These are phyloP conservation scores for Benincasa hispida DNA, from an alignment of 306 rosid species.

Conservation along the genomic window DNA sequence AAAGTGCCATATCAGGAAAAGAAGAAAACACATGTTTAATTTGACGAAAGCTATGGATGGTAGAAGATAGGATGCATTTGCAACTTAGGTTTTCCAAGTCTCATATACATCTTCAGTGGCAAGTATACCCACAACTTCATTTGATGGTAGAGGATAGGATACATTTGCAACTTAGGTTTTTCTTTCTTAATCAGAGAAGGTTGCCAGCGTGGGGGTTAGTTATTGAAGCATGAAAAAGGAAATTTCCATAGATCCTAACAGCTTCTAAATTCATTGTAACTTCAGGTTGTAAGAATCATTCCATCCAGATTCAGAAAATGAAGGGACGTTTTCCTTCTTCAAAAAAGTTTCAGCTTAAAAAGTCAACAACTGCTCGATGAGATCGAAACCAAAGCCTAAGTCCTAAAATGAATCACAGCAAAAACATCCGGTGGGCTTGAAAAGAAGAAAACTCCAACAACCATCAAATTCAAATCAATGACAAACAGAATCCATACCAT, in stretches of 20 bases:
- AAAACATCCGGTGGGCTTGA: neutral
- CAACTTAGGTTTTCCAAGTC: neutral
- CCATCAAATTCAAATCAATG: neutral
- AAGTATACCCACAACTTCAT: neutral
- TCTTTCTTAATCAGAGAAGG: neutral
- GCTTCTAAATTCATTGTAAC: neutral
- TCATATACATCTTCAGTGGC: neutral
- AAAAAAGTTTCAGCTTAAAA: neutral
- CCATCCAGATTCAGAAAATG: neutral
- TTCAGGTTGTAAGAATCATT: neutral
- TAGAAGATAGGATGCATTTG: no score
- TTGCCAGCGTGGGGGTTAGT: neutral
- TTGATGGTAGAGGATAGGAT: neutral
- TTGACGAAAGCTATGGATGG: neutral
- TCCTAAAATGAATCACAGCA: neutral
- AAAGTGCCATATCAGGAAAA: neutral
- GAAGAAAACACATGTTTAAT: neutral
- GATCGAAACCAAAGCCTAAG: neutral
- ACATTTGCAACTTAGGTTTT: neutral
- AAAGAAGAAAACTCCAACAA: neutral
- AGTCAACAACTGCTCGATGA: neutral
- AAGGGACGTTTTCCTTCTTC: neutral
- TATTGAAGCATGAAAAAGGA: neutral
- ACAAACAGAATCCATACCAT: neutral
- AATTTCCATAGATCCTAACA: neutral